Evolutionary conservation across 345 rosid species (phyloP).

Genomic region (Pseudoturritis turrita): DNA sequence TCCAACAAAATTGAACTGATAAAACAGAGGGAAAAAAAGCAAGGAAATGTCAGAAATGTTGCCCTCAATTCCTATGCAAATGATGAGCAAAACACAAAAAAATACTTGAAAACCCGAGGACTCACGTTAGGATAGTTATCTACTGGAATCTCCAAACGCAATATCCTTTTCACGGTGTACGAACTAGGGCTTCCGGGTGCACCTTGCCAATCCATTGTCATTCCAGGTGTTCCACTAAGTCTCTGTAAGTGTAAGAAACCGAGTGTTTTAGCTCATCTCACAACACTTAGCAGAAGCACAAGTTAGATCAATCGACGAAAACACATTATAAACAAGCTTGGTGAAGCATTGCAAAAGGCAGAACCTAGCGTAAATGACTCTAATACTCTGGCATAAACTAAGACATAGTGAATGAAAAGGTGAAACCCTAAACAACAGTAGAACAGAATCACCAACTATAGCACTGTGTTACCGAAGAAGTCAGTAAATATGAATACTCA

Average conservation of each 20-base stretch:
- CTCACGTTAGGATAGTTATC: constrained; percentile 50
- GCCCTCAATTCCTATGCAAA: background rate
- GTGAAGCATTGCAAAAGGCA: background rate
- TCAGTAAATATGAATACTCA: background rate
- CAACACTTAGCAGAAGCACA: background rate
- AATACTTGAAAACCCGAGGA: background rate
- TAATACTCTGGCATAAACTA: background rate
- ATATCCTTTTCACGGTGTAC: constrained; percentile 87
- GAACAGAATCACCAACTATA: background rate
- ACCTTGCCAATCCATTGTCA: constrained; percentile 99
- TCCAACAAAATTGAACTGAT: constrained; percentile 96
- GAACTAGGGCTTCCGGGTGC: constrained; percentile 98
- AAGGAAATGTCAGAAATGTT: background rate
- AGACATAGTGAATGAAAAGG: background rate
- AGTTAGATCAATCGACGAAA: background rate
- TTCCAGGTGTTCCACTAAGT: constrained; percentile 84
- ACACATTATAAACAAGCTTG: background rate
- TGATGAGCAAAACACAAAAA: background rate
- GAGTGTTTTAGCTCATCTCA: constrained; percentile 1
- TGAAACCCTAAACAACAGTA: background rate
- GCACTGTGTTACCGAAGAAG: background rate
- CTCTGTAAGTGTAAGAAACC: constrained; percentile 36
- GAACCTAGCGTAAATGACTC: background rate
- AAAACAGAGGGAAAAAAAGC: background rate
- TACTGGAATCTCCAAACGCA: constrained; percentile 98